These are phyloP conservation scores for Pleurotus pulmonarius DNA, from an alignment of 768 basidiomycete genomes.

Conservation along the genomic window DNA sequence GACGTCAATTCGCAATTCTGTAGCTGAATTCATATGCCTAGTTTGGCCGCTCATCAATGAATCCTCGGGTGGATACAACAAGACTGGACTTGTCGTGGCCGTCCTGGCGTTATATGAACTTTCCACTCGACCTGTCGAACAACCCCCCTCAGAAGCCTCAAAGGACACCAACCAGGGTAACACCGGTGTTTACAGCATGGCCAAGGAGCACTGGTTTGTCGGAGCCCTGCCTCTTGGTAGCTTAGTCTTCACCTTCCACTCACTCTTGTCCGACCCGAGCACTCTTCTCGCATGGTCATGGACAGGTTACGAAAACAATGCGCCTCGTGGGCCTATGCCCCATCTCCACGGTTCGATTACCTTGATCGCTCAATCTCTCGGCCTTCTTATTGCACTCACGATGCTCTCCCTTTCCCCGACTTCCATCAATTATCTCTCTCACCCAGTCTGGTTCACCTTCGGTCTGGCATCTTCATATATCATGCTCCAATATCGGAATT, in stretches of 20 bases:
- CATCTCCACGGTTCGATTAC: slow-evolving; percentile 70
- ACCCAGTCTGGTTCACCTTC: slow-evolving; percentile 51
- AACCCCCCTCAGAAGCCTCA: slow-evolving; percentile 10
- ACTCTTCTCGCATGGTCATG: slow-evolving; percentile 86
- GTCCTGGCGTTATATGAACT: slow-evolving; percentile 56
- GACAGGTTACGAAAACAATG: slow-evolving; percentile 73
- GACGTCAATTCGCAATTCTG: too few species aligned
- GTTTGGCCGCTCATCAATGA: slow-evolving; percentile 79
- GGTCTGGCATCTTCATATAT: slow-evolving; percentile 50
- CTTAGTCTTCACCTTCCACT: slow-evolving; percentile 69
- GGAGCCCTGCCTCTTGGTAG: slow-evolving; percentile 59
- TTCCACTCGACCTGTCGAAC: slow-evolving; percentile 33
- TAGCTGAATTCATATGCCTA: slow-evolving; percentile 17
- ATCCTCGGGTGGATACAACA: slow-evolving; percentile 67
- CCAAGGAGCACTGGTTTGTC: slow-evolving; percentile 19
- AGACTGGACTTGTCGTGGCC: slow-evolving; percentile 56
- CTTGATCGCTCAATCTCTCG: slow-evolving; percentile 57
- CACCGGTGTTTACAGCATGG: slow-evolving; percentile 5
- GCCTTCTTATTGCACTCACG: slow-evolving; percentile 38
- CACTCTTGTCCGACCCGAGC: slow-evolving; percentile 68
- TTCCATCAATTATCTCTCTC: slow-evolving; percentile 29
- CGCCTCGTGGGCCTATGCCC: slow-evolving; percentile 66
- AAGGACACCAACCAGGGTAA: not conserved
- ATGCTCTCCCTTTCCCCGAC: slow-evolving; percentile 30
- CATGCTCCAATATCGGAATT: slow-evolving; percentile 59